Evolutionary conservation across 805 yeast genomes (phyloP).

Genomic region (Starmerella stellata): DNA sequence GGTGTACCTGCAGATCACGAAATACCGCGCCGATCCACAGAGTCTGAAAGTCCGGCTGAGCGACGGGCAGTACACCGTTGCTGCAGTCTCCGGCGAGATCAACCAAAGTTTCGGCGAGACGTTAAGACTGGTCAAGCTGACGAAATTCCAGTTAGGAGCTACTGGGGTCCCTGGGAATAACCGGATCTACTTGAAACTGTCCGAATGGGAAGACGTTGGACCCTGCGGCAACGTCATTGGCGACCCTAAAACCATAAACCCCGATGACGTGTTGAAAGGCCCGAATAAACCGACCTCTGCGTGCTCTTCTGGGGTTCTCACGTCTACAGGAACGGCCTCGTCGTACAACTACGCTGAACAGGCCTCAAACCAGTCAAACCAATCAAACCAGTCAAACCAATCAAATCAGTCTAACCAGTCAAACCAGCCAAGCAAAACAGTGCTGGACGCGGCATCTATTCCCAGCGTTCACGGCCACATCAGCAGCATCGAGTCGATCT

Average conservation of each 20-base stretch:
- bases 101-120: constrained; percentile 1
- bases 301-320: too few species aligned
- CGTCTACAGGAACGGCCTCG: not conserved
- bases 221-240: constrained; percentile 3
- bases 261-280: not conserved
- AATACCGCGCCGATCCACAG: constrained; percentile 2
- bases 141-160: not conserved
- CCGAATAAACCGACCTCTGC: too few species aligned
- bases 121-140: constrained; percentile 4
- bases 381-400: not conserved
- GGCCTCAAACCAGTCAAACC: not conserved
- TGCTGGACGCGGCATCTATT: too few species aligned
- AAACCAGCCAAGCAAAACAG: not conserved
- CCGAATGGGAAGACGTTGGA: constrained; percentile 4
- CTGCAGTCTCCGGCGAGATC: not conserved
- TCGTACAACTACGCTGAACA: not conserved
- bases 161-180: not conserved
- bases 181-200: constrained; percentile 1
- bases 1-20: constrained; percentile 7
- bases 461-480: not conserved
- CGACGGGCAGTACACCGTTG: constrained; percentile 6
- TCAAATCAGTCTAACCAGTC: not conserved
- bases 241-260: not conserved
- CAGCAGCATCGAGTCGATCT: constrained; percentile 26
- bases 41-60: constrained; percentile 3